Evolutionary conservation across 1,139 yeast species (phyloP).

Genomic region (Geotrichum aggregatum): DNA sequence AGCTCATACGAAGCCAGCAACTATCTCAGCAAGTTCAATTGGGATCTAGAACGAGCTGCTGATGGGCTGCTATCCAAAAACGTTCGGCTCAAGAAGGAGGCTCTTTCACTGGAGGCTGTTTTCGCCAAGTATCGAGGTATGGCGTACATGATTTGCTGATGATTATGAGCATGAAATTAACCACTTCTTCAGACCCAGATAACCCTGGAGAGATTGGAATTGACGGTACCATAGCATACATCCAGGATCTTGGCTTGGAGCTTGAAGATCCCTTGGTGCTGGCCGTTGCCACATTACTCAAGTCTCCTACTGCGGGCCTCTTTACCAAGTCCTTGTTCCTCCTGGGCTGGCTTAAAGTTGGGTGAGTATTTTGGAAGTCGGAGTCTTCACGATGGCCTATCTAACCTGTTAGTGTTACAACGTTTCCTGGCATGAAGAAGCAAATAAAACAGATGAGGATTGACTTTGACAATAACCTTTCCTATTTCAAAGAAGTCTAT

Average conservation of each 20-base stretch:
- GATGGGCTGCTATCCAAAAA: conserved; percentile 11
- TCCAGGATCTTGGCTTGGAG: conserved; percentile 61
- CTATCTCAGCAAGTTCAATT: conserved; percentile 18
- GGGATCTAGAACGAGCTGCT: conserved; percentile 23
- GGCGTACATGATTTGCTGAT: background rate
- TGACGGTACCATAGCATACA: conserved; percentile 69
- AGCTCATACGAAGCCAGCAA: conserved; percentile 7
- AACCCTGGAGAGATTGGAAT: conserved; percentile 47
- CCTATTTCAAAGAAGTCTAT: conserved; percentile 56
- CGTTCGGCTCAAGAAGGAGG: conserved; percentile 3
- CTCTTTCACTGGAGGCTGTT: conserved; percentile 22
- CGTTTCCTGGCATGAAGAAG: conserved; percentile 50
- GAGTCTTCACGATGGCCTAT: conserved; percentile 21
- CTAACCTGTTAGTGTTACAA: conserved; percentile 32
- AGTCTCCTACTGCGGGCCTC: conserved; percentile 62
- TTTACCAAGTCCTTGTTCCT: conserved; percentile 52
- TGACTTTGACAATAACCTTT: conserved; percentile 39
- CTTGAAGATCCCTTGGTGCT: conserved; percentile 73
- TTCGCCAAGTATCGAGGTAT: conserved; percentile 26
- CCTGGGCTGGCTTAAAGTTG: conserved; percentile 49
- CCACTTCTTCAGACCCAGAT: conserved; percentile 19
- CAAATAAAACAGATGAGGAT: conserved; percentile 42
- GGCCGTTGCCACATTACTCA: conserved; percentile 63
- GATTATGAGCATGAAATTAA: background rate
- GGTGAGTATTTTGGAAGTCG: conserved; percentile 29